Conservation (phyloP, 2,329 filamentous ascomycete species). For the Fusarium citri region DNA sequence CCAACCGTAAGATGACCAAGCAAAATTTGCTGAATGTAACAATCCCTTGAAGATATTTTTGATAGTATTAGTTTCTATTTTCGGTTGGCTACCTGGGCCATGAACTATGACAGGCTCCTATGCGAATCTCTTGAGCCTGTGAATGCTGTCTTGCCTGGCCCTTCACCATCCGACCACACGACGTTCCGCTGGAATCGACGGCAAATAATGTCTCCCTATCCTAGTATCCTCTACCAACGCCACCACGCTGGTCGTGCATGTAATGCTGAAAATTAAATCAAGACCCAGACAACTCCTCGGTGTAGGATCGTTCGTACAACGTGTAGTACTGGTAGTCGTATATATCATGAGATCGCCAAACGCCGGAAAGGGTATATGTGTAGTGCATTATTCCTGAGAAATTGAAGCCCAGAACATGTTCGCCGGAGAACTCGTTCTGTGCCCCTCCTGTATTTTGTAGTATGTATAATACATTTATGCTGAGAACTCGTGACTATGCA, state of each 20-base stretch:
- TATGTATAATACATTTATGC: conserved; percentile 33
- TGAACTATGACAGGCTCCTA: conserved; percentile 1
- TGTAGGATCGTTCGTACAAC: conserved; percentile 11
- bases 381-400: conserved; percentile 12
- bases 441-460: conserved; percentile 16
- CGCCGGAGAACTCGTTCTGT: conserved; percentile 5
- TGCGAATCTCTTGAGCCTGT: not conserved
- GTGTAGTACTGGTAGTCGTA: conserved; percentile 22
- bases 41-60: conserved; percentile 6
- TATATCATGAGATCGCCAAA: conserved; percentile 34
- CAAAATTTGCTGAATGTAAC: not conserved
- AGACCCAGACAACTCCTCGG: conserved; percentile 2
- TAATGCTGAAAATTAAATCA: conserved; percentile 21
- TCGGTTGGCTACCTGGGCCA: conserved; percentile 1
- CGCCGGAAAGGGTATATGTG: conserved; percentile 34
- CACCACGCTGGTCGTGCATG: conserved; percentile 20
- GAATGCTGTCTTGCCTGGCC: not conserved
- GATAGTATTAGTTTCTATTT: conserved; percentile 34
- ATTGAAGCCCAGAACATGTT: conserved; percentile 15
- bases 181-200: conserved; percentile 14
- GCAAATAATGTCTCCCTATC: conserved; percentile 1
- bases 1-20: not conserved
- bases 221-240: conserved; percentile 11
- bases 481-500: conserved; percentile 28
- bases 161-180: conserved; percentile 9